Conservation (phyloP, 352 stramenopile genomes). For the Pythium brachiatum region DNA sequence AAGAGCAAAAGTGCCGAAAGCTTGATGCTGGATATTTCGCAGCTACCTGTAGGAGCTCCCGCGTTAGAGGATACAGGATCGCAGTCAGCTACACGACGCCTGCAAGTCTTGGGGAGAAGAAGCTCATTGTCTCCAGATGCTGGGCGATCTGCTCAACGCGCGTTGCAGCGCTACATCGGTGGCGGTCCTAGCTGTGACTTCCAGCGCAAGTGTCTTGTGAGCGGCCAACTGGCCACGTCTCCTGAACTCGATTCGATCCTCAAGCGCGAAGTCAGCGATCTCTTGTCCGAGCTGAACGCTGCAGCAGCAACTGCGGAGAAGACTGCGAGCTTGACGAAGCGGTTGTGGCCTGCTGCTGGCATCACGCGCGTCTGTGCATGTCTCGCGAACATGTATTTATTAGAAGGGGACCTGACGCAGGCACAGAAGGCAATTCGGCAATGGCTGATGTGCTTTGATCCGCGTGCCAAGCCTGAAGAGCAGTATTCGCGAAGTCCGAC, state of each 20-base stretch:
- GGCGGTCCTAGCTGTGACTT: slow-evolving; percentile 72
- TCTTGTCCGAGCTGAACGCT: slow-evolving; percentile 61
- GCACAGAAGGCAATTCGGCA: slow-evolving; percentile 48
- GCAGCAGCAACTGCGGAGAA: slow-evolving; percentile 63
- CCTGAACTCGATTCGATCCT: slow-evolving; percentile 64
- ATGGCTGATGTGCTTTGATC: slow-evolving; percentile 81
- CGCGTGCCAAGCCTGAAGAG: slow-evolving; percentile 49
- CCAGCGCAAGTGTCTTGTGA: slow-evolving; percentile 68
- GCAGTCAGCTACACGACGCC: slow-evolving; percentile 22
- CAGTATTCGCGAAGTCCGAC: slow-evolving; percentile 22
- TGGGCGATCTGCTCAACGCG: slow-evolving; percentile 48
- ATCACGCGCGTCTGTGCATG: slow-evolving; percentile 82
- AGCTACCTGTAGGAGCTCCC: not conserved
- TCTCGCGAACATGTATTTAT: slow-evolving; percentile 69
- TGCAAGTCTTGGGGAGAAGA: slow-evolving; percentile 13
- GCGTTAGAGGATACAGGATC: not conserved
- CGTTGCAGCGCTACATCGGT: slow-evolving; percentile 69
- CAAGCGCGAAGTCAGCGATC: slow-evolving; percentile 59
- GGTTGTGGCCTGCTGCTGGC: slow-evolving; percentile 72
- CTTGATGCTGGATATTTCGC: slow-evolving; percentile 14
- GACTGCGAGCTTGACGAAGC: slow-evolving; percentile 48
- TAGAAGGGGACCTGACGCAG: slow-evolving; percentile 63
- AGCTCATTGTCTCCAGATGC: slow-evolving; percentile 55
- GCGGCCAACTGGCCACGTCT: slow-evolving; percentile 54
- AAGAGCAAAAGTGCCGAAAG: slow-evolving; percentile 26